Evolutionary conservation across 306 rosid genomes (phyloP).

Genomic region (Macrotyloma uniflorum): DNA sequence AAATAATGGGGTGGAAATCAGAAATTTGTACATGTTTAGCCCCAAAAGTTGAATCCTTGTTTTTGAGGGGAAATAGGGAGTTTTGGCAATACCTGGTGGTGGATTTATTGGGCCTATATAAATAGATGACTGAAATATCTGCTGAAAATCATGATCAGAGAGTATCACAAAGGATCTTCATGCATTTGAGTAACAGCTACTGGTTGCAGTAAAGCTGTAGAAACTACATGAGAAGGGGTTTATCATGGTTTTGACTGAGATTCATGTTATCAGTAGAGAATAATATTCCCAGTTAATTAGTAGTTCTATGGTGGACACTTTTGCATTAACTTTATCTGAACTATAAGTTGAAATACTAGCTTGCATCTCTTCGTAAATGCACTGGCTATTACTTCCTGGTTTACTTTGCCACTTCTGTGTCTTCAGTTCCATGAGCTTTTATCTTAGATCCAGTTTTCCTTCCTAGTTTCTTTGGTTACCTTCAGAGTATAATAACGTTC

Average conservation of each 20-base stretch:
- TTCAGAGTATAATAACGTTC: background rate
- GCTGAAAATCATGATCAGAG: background rate
- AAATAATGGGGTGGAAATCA: background rate
- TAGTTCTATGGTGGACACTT: background rate
- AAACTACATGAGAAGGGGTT: background rate
- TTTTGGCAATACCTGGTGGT: background rate
- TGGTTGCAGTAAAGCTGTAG: background rate
- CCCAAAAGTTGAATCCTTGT: background rate
- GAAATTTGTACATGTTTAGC: background rate
- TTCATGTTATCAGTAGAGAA: background rate
- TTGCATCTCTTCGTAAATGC: background rate
- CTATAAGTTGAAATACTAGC: background rate
- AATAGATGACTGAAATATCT: background rate
- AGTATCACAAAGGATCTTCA: background rate
- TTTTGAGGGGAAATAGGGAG: background rate
- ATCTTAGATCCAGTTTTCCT: background rate
- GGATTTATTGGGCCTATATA: background rate
- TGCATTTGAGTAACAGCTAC: background rate
- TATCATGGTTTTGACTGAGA: background rate
- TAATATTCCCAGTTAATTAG: background rate
- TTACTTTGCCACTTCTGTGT: background rate
- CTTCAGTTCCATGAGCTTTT: background rate
- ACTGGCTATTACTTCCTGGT: background rate
- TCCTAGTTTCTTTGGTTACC: background rate
- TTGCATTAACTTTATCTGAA: background rate